Conservation (phyloP, 352 stramenopile genomes). For the Pythium diclinum region DNA sequence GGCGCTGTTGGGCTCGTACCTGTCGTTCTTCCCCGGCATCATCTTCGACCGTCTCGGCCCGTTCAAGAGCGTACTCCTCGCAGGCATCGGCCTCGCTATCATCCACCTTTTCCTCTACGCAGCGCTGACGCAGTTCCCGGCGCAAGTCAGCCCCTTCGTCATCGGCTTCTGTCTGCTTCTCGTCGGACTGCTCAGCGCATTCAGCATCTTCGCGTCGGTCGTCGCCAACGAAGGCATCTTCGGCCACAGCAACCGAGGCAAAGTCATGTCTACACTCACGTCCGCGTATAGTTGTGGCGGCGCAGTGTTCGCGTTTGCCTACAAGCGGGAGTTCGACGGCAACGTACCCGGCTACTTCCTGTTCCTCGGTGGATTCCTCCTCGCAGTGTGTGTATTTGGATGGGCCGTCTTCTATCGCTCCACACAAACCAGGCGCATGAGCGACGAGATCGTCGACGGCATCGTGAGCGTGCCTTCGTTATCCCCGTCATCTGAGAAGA, state of each 20-base stretch:
- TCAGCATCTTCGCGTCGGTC: conserved; percentile 74
- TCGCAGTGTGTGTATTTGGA: conserved; percentile 43
- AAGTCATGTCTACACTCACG: conserved; percentile 68
- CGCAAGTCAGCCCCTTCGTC: conserved; percentile 40
- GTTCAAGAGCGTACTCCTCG: conserved; percentile 53
- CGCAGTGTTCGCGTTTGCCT: conserved; percentile 72
- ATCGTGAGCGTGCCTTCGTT: conserved; percentile 29
- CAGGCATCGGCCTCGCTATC: conserved; percentile 36
- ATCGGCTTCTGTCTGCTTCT: conserved; percentile 54
- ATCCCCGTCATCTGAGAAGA: conserved; percentile 18
- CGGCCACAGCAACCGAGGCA: conserved; percentile 61
- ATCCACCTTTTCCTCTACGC: conserved; percentile 45
- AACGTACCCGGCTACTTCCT: conserved; percentile 71
- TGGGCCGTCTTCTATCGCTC: conserved; percentile 48
- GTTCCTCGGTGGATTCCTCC: conserved; percentile 61
- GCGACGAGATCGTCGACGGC: conserved; percentile 42
- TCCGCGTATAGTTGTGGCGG: conserved; percentile 78
- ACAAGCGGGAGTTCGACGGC: conserved; percentile 53
- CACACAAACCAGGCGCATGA: conserved; percentile 34
- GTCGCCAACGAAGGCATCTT: conserved; percentile 80
- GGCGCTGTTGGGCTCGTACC: conserved; percentile 73
- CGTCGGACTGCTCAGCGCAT: conserved; percentile 66
- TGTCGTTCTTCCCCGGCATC: conserved; percentile 68
- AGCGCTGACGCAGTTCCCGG: conserved; percentile 38
- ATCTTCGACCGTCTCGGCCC: conserved; percentile 68